These are phyloP conservation scores for Rhynchospora tenuis DNA, from an alignment of 176 grass and related monocot species.

Conservation along the genomic window DNA sequence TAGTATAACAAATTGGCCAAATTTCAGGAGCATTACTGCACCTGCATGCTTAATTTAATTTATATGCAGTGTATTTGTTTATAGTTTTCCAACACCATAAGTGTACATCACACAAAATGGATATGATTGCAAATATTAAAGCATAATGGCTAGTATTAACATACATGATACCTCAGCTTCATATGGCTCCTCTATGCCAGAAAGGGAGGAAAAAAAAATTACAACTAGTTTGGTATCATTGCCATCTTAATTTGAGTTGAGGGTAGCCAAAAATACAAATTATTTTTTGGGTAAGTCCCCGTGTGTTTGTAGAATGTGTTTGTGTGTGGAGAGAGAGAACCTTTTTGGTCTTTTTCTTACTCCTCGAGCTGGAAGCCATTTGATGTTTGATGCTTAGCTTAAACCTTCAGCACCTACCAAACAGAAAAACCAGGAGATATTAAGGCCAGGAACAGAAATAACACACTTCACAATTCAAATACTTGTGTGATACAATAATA, in stretches of 20 bases:
- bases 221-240: not conserved
- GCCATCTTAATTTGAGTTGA: not conserved
- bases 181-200: not conserved
- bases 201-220: not conserved
- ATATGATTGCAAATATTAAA: not conserved
- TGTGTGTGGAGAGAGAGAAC: not conserved
- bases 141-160: not conserved
- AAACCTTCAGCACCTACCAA: not conserved
- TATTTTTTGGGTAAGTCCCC: not conserved
- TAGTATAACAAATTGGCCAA: not conserved
- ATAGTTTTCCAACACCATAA: not conserved
- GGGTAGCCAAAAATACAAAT: not conserved
- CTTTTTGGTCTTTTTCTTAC: not conserved
- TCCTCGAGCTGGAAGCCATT: conserved; percentile 11
- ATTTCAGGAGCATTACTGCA: not conserved
- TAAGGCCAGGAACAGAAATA: not conserved
- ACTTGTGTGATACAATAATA: not conserved
- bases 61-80: not conserved
- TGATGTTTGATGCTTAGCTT: not conserved
- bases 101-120: not conserved
- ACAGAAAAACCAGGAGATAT: not conserved
- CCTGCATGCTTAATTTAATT: not conserved
- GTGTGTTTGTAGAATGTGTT: not conserved
- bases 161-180: not conserved
- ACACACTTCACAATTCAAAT: not conserved